Evolutionary conservation across 2,329 filamentous ascomycete genomes (phyloP).

Genomic region (Xylaria sp.): DNA sequence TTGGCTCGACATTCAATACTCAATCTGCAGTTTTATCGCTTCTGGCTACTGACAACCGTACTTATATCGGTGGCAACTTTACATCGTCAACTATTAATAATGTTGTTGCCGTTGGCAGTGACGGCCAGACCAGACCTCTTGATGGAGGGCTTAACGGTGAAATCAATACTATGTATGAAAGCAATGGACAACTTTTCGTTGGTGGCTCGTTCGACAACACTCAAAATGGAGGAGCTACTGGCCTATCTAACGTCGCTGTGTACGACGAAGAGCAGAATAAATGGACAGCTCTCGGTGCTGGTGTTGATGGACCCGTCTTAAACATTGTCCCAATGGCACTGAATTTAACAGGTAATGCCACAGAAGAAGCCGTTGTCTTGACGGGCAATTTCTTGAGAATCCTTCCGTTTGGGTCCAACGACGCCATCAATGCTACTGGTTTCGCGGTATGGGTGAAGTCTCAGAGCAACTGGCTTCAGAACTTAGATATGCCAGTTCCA

Average conservation of each 20-base stretch:
- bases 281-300: slow-evolving; percentile 85
- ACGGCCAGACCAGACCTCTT: slow-evolving; percentile 68
- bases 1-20: slow-evolving; percentile 75
- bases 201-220: slow-evolving; percentile 88
- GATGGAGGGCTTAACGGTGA: slow-evolving; percentile 82
- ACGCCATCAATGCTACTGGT: slow-evolving; percentile 72
- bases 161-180: slow-evolving; percentile 77
- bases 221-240: slow-evolving; percentile 66
- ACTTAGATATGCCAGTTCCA: slow-evolving; percentile 73
- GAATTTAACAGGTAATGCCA: slow-evolving; percentile 76
- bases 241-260: slow-evolving; percentile 78
- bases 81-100: slow-evolving; percentile 75
- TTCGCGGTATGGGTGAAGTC: slow-evolving; percentile 95
- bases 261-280: slow-evolving; percentile 75
- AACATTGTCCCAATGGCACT: slow-evolving; percentile 80
- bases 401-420: slow-evolving; percentile 72
- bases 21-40: slow-evolving; percentile 78
- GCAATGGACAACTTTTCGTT: slow-evolving; percentile 76
- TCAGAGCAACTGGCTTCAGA: slow-evolving; percentile 85
- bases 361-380: slow-evolving; percentile 80
- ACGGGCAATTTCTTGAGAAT: slow-evolving; percentile 83
- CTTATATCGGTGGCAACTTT: slow-evolving; percentile 88
- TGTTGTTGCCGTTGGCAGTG: slow-evolving; percentile 78
- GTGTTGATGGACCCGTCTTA: slow-evolving; percentile 82
- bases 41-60: slow-evolving; percentile 69